phyloP scores from a whole-genome alignment of 2,329 filamentous ascomycete species.

The Claviceps sorghi region DNA sequence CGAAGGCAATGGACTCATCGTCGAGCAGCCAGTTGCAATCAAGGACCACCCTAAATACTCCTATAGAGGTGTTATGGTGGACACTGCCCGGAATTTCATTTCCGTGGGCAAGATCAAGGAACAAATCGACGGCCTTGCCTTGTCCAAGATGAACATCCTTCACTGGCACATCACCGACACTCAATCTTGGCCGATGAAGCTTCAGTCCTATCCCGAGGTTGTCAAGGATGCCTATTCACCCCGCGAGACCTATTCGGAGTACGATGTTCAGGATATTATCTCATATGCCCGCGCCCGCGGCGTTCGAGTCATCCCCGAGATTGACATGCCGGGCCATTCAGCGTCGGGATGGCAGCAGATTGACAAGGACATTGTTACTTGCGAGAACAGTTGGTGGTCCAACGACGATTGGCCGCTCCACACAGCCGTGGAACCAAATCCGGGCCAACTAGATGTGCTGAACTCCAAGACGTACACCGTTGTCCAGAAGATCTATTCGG shows the following conservation, averaged over 20 bases:
- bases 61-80: slow-evolving; percentile 40
- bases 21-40: slow-evolving; percentile 39
- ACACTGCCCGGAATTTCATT: slow-evolving; percentile 40
- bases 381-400: slow-evolving; percentile 43
- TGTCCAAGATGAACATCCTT: slow-evolving; percentile 42
- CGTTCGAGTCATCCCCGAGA: slow-evolving; percentile 40
- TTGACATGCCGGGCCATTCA: slow-evolving; percentile 44
- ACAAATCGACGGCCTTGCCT: slow-evolving; percentile 38
- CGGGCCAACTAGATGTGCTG: slow-evolving; percentile 40
- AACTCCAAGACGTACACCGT: slow-evolving; percentile 41
- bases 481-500: slow-evolving; percentile 37
- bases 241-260: slow-evolving; percentile 29
- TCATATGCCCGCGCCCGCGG: slow-evolving; percentile 35
- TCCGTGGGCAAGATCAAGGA: slow-evolving; percentile 34
- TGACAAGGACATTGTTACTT: slow-evolving; percentile 37
- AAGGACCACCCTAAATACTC: slow-evolving; percentile 35
- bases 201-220: slow-evolving; percentile 35
- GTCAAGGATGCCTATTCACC: slow-evolving; percentile 38
- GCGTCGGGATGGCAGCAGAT: slow-evolving; percentile 39
- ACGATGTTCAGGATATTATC: slow-evolving; percentile 28
- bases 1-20: slow-evolving; percentile 27
- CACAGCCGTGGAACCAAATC: slow-evolving; percentile 39
- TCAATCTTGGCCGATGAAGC: slow-evolving; percentile 40
- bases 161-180: slow-evolving; percentile 43
- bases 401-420: slow-evolving; percentile 40